phyloP scores from a whole-genome alignment of 768 basidiomycete species.

The Suillus variegatus region DNA sequence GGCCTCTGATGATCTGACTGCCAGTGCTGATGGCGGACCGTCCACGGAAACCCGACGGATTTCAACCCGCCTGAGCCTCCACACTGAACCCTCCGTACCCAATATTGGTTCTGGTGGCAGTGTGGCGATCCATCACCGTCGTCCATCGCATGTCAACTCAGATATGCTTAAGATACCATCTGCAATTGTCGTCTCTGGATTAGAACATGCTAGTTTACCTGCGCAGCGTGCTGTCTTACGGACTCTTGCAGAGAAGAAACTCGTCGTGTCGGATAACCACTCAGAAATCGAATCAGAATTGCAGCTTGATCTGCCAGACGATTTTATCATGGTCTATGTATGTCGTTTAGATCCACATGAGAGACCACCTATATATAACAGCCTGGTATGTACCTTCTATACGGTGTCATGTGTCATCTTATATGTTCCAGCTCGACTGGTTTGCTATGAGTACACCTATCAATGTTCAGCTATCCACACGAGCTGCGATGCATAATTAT shows the following conservation, averaged over 20 bases:
- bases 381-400: slow-evolving; percentile 50
- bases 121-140: slow-evolving; percentile 8
- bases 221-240: slow-evolving; percentile 60
- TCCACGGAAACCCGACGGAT: slow-evolving; percentile 1
- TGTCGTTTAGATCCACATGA: slow-evolving; percentile 65
- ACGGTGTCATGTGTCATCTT: slow-evolving; percentile 10
- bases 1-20: slow-evolving; percentile 12
- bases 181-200: slow-evolving; percentile 67
- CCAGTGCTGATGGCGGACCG: slow-evolving; percentile 8
- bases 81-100: slow-evolving; percentile 17
- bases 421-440: slow-evolving; percentile 59
- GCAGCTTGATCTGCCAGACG: slow-evolving; percentile 48
- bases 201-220: slow-evolving; percentile 58
- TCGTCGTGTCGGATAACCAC: slow-evolving; percentile 40
- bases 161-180: slow-evolving; percentile 44
- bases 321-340: slow-evolving; percentile 73
- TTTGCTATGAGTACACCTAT: slow-evolving; percentile 77
- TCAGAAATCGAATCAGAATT: slow-evolving; percentile 8
- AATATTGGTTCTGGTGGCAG: slow-evolving; percentile 15
- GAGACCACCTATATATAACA: slow-evolving; percentile 64
- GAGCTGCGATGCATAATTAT: slow-evolving; percentile 34
- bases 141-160: slow-evolving; percentile 18
- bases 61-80: slow-evolving; percentile 15
- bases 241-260: slow-evolving; percentile 51
- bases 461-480: slow-evolving; percentile 44